Base-by-base conservation (phyloP, 495 filamentous ascomycete genomes). In the Sordaria brevicollis region DNA sequence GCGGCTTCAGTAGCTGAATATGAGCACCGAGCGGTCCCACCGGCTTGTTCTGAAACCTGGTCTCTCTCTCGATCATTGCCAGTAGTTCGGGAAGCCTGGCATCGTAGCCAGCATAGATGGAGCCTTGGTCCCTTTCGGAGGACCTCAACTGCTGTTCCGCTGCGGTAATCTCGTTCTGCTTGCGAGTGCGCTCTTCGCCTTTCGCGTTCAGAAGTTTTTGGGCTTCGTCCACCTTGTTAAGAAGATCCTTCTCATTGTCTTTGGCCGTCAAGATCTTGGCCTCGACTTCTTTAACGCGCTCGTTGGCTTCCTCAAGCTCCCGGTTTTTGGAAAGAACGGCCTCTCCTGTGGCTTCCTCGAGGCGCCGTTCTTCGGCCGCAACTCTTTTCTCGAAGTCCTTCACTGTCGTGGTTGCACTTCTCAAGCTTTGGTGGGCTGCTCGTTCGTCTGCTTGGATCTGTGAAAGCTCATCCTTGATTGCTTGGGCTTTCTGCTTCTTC, bases 11-110 rank as follows among this genome's bases (percentile, higher is more conserved):
- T 39, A 98, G 78, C 67, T 86, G 88, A 29, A 98, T 83, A 74
- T 93, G 86, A 10, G 86, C 80, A 29, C 93, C 96, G 13, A 97
- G 84, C 0, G 95, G 95, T 0, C 95, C 95, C 37, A 97, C 83
- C 65, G 96, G 95, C 54, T 85, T 90, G 39, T 85, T 81, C 29
- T 80, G 77, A 72, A 95, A 97, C 1, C 88, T 79, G 2, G 68
- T 73, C 67, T 97, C 92, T 49, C 84, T 79, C 6, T 87, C 83
- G 74, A 98, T 93, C 9, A 84, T 83, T 35, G 76, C 82, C 4
- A 96, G 75, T 11, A 97, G 86, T 1, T 81, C 70, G 2, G 88
- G 85, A 78, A 97, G 83, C 66, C 82, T 86, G 1, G 77, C 68
- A 39, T 88, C 86, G 72, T 91, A 97, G 3, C 85, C 89, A 17